Percentiles rank a stretch among this genome's conserved stretches.
These are phyloP conservation scores for Solanum hybrid DNA, from an alignment of 305 asterid genomes.

Conservation along the genomic window DNA sequence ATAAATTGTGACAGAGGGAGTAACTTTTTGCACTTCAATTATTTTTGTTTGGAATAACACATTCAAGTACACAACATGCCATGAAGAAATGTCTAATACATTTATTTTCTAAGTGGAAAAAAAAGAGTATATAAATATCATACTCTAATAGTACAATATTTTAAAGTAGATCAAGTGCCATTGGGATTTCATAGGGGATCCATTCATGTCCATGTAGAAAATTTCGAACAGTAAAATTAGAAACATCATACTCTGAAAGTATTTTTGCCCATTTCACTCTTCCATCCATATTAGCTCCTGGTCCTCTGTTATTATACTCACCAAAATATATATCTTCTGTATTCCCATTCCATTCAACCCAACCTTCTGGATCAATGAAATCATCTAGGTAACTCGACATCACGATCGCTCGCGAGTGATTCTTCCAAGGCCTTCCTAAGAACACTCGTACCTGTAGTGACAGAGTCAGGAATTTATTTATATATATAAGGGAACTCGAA, in stretches of 20 bases:
- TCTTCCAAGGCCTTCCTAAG: constrained; percentile 7
- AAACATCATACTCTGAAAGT: neutral
- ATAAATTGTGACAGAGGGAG: no score
- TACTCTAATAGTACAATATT: neutral
- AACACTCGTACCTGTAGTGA: neutral
- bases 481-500: neutral
- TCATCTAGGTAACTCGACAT: neutral
- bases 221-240: neutral
- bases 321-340: neutral
- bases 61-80: neutral
- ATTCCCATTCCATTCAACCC: neutral
- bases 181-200: neutral
- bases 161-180: neutral
- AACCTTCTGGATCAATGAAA: constrained; percentile 5
- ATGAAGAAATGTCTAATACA: neutral
- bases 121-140: neutral
- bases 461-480: neutral
- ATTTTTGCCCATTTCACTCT: neutral
- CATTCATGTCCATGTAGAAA: constrained; percentile 5
- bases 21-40: neutral
- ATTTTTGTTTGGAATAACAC: neutral
- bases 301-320: neutral
- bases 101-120: neutral
- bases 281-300: neutral
- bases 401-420: neutral